Percentiles rank a stretch among this genome's conserved stretches.
These are phyloP conservation scores for Mucor plumbeus DNA, from an alignment of 371 early-diverging fungal species.

Conservation along the genomic window DNA sequence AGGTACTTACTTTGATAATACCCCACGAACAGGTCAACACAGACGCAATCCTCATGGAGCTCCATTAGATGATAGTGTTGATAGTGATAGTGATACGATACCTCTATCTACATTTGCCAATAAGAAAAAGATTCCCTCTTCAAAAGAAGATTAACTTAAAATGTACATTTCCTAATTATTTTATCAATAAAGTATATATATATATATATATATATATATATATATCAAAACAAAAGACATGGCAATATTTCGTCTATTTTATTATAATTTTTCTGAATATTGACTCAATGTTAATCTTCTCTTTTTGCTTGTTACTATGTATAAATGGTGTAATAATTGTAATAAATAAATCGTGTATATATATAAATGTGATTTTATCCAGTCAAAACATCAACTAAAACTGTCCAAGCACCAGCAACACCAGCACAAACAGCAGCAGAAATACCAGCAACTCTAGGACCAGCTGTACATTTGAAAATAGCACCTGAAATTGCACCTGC, in stretches of 20 bases:
- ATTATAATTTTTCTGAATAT: constrained; percentile 3
- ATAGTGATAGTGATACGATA: constrained; percentile 16
- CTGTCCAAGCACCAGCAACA: constrained; percentile 59
- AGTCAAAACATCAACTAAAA: constrained; percentile 26
- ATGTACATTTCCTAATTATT: background rate
- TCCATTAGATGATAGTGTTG: background rate
- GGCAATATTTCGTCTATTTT: background rate
- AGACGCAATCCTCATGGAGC: constrained; percentile 3
- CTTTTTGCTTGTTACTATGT: background rate
- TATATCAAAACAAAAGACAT: no score
- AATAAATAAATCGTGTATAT: background rate
- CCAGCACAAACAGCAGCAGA: constrained; percentile 66
- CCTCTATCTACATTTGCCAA: constrained; percentile 16
- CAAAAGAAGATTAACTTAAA: constrained; percentile 21
- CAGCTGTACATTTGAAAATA: constrained; percentile 76
- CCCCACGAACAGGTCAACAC: constrained; percentile 13
- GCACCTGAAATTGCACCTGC: constrained; percentile 82
- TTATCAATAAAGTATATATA: no score
- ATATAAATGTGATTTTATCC: constrained; percentile 3
- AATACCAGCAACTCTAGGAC: constrained; percentile 58
- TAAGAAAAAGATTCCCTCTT: constrained; percentile 16
- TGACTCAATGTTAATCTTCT: background rate
- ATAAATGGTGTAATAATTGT: background rate
- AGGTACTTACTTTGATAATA: constrained; percentile 25
- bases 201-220: no score